These are phyloP conservation scores for Russula vinacea DNA, from an alignment of 768 basidiomycete genomes.

Conservation along the genomic window DNA sequence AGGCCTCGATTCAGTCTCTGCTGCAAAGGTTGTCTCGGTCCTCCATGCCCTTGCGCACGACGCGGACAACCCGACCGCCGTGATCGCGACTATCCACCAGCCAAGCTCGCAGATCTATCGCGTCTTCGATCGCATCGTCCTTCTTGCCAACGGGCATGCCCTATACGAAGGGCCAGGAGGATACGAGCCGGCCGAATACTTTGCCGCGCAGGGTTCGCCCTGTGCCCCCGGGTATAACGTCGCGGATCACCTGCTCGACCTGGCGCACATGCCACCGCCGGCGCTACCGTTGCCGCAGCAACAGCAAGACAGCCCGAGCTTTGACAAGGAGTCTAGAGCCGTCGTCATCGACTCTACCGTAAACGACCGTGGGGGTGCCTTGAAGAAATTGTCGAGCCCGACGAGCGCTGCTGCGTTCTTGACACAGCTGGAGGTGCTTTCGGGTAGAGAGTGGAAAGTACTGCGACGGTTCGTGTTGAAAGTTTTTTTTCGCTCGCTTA, in stretches of 20 bases:
- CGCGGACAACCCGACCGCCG: constrained; percentile 58
- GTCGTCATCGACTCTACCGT: no score
- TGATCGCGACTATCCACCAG: constrained; percentile 67
- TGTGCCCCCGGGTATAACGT: constrained; percentile 85
- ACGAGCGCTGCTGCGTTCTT: constrained; percentile 75
- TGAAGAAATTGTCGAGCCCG: constrained; percentile 24
- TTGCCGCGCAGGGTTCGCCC: constrained; percentile 44
- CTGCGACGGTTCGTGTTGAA: constrained; percentile 54
- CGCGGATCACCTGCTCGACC: constrained; percentile 87
- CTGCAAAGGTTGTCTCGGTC: constrained; percentile 43
- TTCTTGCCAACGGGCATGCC: constrained; percentile 53
- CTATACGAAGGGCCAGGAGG: constrained; percentile 54
- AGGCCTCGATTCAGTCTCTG: constrained; percentile 36
- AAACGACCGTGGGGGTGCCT: constrained; percentile 23
- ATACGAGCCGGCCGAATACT: constrained; percentile 64
- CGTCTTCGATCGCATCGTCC: constrained; percentile 56
- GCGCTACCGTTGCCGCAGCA: background rate
- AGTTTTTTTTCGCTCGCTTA: background rate
- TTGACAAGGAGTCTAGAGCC: constrained; percentile 5
- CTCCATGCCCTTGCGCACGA: constrained; percentile 66
- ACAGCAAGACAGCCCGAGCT: constrained; percentile 41
- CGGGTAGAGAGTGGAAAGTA: constrained; percentile 82
- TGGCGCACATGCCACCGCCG: constrained; percentile 66
- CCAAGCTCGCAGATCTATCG: constrained; percentile 58
- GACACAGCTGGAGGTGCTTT: constrained; percentile 82